Evolutionary conservation across 352 stramenopile species (phyloP), one percentile per base, ranked within the genome.

Genomic region (Phytophthora pseudosyringae): DNA sequence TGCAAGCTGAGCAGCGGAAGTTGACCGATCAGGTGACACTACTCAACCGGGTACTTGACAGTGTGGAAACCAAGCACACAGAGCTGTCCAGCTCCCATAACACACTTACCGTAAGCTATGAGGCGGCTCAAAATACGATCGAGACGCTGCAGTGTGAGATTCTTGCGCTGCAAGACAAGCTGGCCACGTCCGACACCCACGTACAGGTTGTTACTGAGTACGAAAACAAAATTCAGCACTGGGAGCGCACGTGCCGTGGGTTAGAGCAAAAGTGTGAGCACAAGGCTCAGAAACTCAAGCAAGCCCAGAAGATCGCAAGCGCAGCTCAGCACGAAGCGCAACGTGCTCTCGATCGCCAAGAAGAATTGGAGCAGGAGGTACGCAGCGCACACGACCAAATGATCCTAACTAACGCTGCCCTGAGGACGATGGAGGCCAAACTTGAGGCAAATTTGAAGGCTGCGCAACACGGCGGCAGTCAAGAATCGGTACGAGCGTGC

Each of bases 341-440:
- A 35, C 35, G 62, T 21, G 35, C 65, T 35, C 40, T 67, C 3
- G 36, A 66, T 29, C 63, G 62, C 2, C 74, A 83, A 25, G 65
- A 60, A 40, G 31, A 35, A 21, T 31, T 89, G 9, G 76, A 89
- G 39, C 41, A 44, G 3, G 80, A 89, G 18, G 16, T 89, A 4
- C 16, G 33, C 3, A 46, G 58, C 3, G 64, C 71, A 3, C 80
- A 89, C 31, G 75, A 86, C 29, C 67, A 83, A 44, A 26, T 85
- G n/a, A 88, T 88, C 32, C 64, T 59, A 40, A 71, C 78, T 45
- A 84, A 67, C 12, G 80, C 63, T 4, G 56, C 62, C 1, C 71
- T 86, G 60, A 79, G 72, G 36, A 70, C 74, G 7, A 75, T 86
- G 69, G 75, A 86, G 41, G 78, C 69, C 4, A 78, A 64, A 44